Conservation (phyloP, 202 grass and related monocot genomes). For the Bolboschoenoplectus hybrid region DNA sequence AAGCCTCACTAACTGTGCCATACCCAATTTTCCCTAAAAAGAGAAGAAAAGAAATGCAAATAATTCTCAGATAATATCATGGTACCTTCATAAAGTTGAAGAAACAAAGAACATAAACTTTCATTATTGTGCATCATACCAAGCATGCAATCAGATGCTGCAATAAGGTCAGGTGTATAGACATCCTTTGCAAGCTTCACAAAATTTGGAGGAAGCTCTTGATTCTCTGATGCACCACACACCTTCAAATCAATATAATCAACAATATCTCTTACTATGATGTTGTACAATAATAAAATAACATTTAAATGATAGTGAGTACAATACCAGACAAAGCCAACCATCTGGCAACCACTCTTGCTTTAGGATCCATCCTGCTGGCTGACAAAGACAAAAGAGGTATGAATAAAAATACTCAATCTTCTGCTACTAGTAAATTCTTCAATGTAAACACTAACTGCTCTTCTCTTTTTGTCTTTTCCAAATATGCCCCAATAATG, state of each 20-base stretch:
- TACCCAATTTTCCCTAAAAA: conserved; percentile 95
- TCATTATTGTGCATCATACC: conserved; percentile 54
- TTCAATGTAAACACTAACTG: neutral
- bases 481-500: conserved; percentile 20
- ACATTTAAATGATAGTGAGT: conserved; percentile 27
- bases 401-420: conserved; percentile 15
- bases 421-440: neutral
- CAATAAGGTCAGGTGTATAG: conserved; percentile 97
- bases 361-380: conserved; percentile 89
- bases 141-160: conserved; percentile 98
- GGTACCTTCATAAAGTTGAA: conserved; percentile 6
- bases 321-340: conserved; percentile 95
- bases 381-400: conserved; percentile 51
- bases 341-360: conserved; percentile 87
- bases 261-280: conserved; percentile 35
- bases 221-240: conserved; percentile 88
- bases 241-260: conserved; percentile 54
- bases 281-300: conserved; percentile 28
- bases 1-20: conserved; percentile 91
- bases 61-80: conserved; percentile 33
- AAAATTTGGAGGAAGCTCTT: conserved; percentile 91
- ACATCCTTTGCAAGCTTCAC: conserved; percentile 92
- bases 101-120: conserved; percentile 27
- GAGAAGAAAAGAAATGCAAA: conserved; percentile 7
- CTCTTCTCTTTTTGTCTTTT: neutral